Evolutionary conservation across 148 eudicot genomes (phyloP).

Genomic region (Arctostaphylos glauca): DNA sequence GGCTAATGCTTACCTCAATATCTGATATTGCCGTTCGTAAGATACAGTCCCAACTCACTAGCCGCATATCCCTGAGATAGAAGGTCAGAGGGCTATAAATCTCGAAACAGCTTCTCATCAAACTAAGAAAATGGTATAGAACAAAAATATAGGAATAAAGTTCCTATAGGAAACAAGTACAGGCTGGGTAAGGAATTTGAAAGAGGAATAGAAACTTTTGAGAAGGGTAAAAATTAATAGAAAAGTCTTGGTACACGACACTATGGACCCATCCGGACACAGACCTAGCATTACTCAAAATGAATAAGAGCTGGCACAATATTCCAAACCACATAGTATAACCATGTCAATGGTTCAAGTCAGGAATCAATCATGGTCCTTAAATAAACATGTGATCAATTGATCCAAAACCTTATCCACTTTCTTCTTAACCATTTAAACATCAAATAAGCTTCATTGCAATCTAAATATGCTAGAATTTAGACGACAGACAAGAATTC

Average conservation of each 20-base stretch:
- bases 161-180: not conserved
- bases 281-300: too few species aligned
- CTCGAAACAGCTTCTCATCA: not conserved
- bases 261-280: too few species aligned
- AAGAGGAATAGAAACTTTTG: not conserved
- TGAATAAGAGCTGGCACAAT: not conserved
- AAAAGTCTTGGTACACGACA: too few species aligned
- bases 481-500: not conserved
- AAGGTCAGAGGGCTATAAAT: constrained; percentile 4
- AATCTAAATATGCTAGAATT: not conserved
- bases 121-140: not conserved
- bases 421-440: not conserved
- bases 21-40: constrained; percentile 91
- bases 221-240: not conserved
- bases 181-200: not conserved
- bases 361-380: not conserved
- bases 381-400: not conserved
- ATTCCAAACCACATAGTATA: not conserved
- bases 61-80: constrained; percentile 59
- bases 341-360: not conserved
- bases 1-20: constrained; percentile 59
- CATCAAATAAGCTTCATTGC: not conserved
- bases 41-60: constrained; percentile 97
- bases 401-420: not conserved
- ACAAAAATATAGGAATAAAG: not conserved